Conservation (phyloP, 495 filamentous ascomycete species). For the Tuber aestivum region DNA sequence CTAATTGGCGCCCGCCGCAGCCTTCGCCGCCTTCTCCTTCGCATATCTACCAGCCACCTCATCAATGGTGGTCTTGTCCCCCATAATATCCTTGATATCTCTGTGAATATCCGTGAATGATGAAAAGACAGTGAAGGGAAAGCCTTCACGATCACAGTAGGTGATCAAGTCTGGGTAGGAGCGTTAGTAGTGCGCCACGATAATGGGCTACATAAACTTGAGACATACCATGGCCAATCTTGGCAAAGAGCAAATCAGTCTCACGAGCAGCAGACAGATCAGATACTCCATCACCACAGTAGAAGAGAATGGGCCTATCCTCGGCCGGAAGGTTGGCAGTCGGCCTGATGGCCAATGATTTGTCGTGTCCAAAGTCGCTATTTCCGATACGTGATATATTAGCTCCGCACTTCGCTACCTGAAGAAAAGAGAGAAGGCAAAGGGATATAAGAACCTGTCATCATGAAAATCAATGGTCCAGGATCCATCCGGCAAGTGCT, state of each 20-base stretch:
- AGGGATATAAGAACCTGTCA: constrained; percentile 54
- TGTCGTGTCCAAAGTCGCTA: constrained; percentile 87
- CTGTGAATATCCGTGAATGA: constrained; percentile 50
- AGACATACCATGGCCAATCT: constrained; percentile 69
- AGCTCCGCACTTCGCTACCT: neutral
- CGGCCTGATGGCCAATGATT: constrained; percentile 76
- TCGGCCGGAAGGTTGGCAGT: constrained; percentile 61
- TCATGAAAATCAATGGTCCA: constrained; percentile 88
- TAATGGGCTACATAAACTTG: neutral
- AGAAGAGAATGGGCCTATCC: constrained; percentile 70
- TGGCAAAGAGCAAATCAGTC: constrained; percentile 85
- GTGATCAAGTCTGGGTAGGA: constrained; percentile 54
- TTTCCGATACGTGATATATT: constrained; percentile 29
- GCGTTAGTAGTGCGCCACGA: neutral
- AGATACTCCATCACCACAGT: constrained; percentile 85
- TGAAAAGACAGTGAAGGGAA: constrained; percentile 63
- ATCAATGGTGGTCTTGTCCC: constrained; percentile 16
- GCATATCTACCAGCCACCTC: constrained; percentile 22
- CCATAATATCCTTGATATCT: constrained; percentile 24
- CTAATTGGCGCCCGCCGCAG: constrained; percentile 7
- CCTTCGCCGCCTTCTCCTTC: constrained; percentile 9
- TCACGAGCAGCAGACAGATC: constrained; percentile 82
- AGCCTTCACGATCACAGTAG: constrained; percentile 58
- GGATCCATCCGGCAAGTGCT: constrained; percentile 67
- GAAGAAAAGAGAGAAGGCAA: neutral